A percentile compares a stretch with the other conserved stretches of the same genome.
These are phyloP conservation scores for Phaseolus coccineus DNA, from an alignment of 331 rosid species.

Conservation along the genomic window DNA sequence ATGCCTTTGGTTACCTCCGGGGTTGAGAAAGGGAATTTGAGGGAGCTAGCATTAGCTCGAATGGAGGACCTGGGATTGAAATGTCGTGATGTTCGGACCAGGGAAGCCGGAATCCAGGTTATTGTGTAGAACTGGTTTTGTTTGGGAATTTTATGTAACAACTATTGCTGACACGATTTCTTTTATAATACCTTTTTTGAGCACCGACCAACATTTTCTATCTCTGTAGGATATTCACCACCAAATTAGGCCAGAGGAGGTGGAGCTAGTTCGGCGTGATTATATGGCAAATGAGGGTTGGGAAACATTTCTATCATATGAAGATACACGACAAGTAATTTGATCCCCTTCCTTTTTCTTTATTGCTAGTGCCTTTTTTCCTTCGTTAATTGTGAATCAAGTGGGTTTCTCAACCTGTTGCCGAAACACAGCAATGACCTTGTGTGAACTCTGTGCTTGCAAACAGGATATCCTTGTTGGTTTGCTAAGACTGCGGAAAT, in stretches of 20 bases:
- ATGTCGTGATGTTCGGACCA: conserved; percentile 95
- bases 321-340: conserved; percentile 88
- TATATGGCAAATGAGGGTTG: conserved; percentile 94
- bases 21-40: conserved; percentile 95
- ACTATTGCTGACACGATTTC: background rate
- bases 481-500: conserved; percentile 83
- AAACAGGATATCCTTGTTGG: conserved; percentile 94
- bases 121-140: conserved; percentile 26
- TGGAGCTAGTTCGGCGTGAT: conserved; percentile 97
- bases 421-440: conserved; percentile 28
- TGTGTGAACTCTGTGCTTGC: conserved; percentile 17
- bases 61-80: conserved; percentile 98
- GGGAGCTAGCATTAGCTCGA: conserved; percentile 95
- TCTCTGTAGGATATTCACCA: conserved; percentile 84
- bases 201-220: conserved; percentile 38
- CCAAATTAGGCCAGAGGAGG: conserved; percentile 93
- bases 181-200: conserved; percentile 6
- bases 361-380: background rate
- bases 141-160: conserved; percentile 23
- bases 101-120: conserved; percentile 99
- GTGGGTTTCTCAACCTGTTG: conserved; percentile 27
- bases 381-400: conserved; percentile 18
- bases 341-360: conserved; percentile 22
- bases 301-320: conserved; percentile 97
- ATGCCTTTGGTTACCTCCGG: conserved; percentile 99